Conservation (phyloP, 345 rosid genomes). For the Eutrema yunnanense region DNA sequence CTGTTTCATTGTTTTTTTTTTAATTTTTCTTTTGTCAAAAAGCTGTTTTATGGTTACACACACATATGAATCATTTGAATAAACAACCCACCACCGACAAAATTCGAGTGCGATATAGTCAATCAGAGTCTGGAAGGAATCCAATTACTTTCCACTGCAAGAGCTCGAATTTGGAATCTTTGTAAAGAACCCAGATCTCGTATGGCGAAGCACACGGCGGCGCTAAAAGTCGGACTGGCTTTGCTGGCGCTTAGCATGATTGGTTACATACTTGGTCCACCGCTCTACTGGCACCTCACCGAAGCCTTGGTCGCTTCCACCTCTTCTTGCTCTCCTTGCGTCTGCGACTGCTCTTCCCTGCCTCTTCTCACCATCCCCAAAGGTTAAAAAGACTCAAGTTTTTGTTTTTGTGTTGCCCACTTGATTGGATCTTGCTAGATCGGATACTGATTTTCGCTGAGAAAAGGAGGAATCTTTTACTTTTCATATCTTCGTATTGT, state of each 20-base stretch:
- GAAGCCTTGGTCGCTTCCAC: constrained; percentile 46
- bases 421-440: constrained; percentile 27
- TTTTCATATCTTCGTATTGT: neutral
- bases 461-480: neutral
- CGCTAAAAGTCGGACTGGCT: constrained; percentile 41
- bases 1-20: neutral
- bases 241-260: constrained; percentile 50
- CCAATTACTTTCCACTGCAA: neutral
- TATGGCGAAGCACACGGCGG: constrained; percentile 53
- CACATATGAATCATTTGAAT: neutral
- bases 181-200: neutral
- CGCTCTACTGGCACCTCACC: constrained; percentile 85
- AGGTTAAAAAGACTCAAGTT: constrained; percentile 32
- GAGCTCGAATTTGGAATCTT: neutral
- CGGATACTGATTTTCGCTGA: neutral
- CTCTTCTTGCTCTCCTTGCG: constrained; percentile 50
- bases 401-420: neutral
- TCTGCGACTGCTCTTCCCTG: constrained; percentile 80
- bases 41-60: neutral
- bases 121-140: neutral
- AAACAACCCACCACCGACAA: neutral
- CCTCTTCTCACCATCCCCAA: constrained; percentile 64
- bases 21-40: neutral
- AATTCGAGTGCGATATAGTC: neutral
- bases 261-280: constrained; percentile 77